Evolutionary conservation across 768 basidiomycete genomes (phyloP).

Genomic region (Boletellus emodensis): DNA sequence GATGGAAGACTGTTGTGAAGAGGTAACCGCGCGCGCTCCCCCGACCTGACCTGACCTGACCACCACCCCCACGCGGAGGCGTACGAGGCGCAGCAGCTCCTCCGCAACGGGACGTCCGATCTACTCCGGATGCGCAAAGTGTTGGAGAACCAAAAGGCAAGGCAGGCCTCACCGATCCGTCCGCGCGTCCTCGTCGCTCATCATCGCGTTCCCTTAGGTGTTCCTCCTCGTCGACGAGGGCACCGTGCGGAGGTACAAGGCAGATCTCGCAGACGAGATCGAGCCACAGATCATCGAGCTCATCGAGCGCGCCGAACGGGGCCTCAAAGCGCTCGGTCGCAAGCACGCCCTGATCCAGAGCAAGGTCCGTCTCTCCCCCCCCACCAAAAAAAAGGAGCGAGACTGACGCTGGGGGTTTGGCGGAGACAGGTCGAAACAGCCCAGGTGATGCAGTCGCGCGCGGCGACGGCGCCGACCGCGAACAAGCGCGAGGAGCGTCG

Average conservation of each 20-base stretch:
- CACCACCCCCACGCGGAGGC: slow-evolving; percentile 37
- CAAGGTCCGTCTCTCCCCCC: slow-evolving; percentile 59
- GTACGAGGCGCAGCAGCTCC: slow-evolving; percentile 62
- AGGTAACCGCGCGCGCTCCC: slow-evolving; percentile 37
- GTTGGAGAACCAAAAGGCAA: slow-evolving; percentile 62
- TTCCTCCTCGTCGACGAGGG: slow-evolving; percentile 72
- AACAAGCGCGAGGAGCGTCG: slow-evolving; percentile 67
- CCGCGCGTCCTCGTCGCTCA: background rate
- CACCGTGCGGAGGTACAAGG: slow-evolving; percentile 69
- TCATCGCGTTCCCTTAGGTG: slow-evolving; percentile 41
- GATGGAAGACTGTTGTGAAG: slow-evolving; percentile 79
- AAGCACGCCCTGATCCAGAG: slow-evolving; percentile 57
- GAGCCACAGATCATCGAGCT: slow-evolving; percentile 79
- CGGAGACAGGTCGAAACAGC: slow-evolving; percentile 51
- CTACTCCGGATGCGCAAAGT: slow-evolving; percentile 67
- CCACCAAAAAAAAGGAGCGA: too few species aligned
- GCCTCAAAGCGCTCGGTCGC: slow-evolving; percentile 56
- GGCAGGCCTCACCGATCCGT: slow-evolving; percentile 6
- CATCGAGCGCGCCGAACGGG: slow-evolving; percentile 65
- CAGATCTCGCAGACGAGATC: slow-evolving; percentile 72
- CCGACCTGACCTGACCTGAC: too few species aligned
- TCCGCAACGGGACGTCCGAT: slow-evolving; percentile 68
- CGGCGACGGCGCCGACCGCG: slow-evolving; percentile 45
- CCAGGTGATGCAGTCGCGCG: slow-evolving; percentile 36
- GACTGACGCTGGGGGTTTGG: background rate